Evolutionary conservation across 2,329 filamentous ascomycete species (phyloP).

Genomic region (Elsinoe fawcettii): DNA sequence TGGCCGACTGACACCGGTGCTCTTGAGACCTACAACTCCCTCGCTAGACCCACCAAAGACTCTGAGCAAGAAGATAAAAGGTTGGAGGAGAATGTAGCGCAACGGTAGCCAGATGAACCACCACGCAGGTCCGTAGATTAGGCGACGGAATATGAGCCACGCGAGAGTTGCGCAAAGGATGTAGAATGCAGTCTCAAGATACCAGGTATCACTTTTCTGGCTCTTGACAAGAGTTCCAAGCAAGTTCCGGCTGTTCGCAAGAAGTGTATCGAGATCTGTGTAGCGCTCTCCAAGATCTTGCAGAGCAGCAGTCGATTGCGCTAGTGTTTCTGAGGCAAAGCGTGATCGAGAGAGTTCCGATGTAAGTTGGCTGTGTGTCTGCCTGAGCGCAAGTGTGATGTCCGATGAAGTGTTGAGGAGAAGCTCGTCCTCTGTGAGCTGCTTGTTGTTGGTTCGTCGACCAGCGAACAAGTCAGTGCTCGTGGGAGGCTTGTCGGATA

Average conservation of each 20-base stretch:
- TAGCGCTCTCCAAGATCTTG: conserved; percentile 74
- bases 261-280: conserved; percentile 65
- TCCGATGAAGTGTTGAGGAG: conserved; percentile 68
- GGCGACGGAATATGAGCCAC: conserved; percentile 79
- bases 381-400: conserved; percentile 73
- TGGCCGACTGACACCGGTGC: conserved; percentile 18
- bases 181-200: conserved; percentile 83
- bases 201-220: conserved; percentile 97
- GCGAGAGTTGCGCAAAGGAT: conserved; percentile 66
- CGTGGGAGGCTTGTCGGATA: conserved; percentile 22
- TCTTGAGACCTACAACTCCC: conserved; percentile 5
- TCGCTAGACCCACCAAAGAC: conserved; percentile 1
- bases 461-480: conserved; percentile 33
- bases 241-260: conserved; percentile 65
- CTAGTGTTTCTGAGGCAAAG: conserved; percentile 83
- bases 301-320: conserved; percentile 76
- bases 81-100: conserved; percentile 19
- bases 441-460: conserved; percentile 33
- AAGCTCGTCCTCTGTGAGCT: conserved; percentile 62
- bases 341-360: conserved; percentile 76
- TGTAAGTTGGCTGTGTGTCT: conserved; percentile 81
- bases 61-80: conserved; percentile 14
- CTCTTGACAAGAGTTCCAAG: conserved; percentile 72
- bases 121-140: conserved; percentile 83
- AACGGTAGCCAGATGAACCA: conserved; percentile 76